A percentile compares a stretch with the other conserved stretches of the same genome.
These are phyloP conservation scores for Diaporthe sp. DNA, from an alignment of 2,329 filamentous ascomycete species.

Conservation along the genomic window DNA sequence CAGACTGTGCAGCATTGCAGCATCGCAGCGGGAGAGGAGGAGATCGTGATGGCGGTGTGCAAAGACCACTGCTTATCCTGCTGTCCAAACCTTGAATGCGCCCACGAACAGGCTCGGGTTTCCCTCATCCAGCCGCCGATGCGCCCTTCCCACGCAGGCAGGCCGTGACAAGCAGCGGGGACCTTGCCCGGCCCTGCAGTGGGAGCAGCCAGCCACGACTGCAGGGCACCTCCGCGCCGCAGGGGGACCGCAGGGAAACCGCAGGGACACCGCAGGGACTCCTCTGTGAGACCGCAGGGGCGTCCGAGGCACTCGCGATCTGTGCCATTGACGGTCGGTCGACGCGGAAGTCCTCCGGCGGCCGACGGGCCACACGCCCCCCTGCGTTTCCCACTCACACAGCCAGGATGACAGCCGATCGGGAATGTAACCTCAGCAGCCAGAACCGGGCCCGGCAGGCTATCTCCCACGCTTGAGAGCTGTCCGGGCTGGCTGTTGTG, in stretches of 20 bases:
- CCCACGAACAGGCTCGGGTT: conserved; percentile 11
- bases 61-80: conserved; percentile 31
- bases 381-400: not conserved
- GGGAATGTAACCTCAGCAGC: conserved; percentile 19
- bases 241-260: not conserved
- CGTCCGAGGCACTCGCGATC: not conserved
- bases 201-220: not conserved
- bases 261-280: not conserved
- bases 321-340: conserved; percentile 10
- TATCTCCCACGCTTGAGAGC: not conserved
- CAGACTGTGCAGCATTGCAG: conserved; percentile 24
- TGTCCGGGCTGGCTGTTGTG: conserved; percentile 19
- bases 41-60: conserved; percentile 30
- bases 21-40: not conserved
- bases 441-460: conserved; percentile 15
- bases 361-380: conserved; percentile 12
- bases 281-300: too few relatives aligned
- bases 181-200: conserved; percentile 26
- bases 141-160: conserved; percentile 12
- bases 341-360: conserved; percentile 28
- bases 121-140: conserved; percentile 17
- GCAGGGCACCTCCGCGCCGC: conserved; percentile 14
- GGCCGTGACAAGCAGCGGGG: conserved; percentile 30
- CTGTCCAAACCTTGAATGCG: conserved; percentile 14
- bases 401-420: conserved; percentile 27